A percentile compares a stretch with the other conserved stretches of the same genome.
These are phyloP conservation scores for Umbelopsis sp. DNA, from an alignment of 371 early-diverging fungal genomes.

Conservation along the genomic window DNA sequence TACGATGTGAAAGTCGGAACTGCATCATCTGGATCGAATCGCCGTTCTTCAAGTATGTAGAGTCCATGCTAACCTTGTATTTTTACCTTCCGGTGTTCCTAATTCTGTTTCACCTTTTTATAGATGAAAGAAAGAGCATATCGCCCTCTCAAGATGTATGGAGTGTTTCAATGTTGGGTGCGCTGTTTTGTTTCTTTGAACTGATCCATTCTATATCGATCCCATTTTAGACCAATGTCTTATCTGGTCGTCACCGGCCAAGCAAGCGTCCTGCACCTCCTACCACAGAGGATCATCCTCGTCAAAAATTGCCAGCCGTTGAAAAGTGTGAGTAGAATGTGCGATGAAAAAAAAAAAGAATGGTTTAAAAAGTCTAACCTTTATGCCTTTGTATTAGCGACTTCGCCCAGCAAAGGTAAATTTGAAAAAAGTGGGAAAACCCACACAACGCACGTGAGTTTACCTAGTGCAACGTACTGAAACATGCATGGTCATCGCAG, in stretches of 20 bases:
- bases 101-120: background rate
- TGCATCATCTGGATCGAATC: background rate
- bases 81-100: background rate
- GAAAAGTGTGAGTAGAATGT: background rate
- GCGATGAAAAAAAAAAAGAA: background rate
- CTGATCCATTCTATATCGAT: no score
- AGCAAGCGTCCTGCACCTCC: slow-evolving; percentile 12
- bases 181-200: no score
- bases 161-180: background rate
- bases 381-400: background rate
- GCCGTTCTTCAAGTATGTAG: background rate
- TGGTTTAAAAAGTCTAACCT: background rate
- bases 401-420: slow-evolving; percentile 6
- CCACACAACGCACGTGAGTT: slow-evolving; percentile 5
- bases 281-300: slow-evolving; percentile 1
- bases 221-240: background rate
- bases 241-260: background rate
- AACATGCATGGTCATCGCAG: slow-evolving; percentile 23
- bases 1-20: background rate
- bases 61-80: background rate
- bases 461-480: slow-evolving; percentile 5
- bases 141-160: slow-evolving; percentile 1
- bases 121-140: background rate
- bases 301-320: slow-evolving; percentile 10
- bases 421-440: background rate